These are phyloP conservation scores for Coemansia sp. DNA, from an alignment of 192 early-diverging fungal species.

Conservation along the genomic window DNA sequence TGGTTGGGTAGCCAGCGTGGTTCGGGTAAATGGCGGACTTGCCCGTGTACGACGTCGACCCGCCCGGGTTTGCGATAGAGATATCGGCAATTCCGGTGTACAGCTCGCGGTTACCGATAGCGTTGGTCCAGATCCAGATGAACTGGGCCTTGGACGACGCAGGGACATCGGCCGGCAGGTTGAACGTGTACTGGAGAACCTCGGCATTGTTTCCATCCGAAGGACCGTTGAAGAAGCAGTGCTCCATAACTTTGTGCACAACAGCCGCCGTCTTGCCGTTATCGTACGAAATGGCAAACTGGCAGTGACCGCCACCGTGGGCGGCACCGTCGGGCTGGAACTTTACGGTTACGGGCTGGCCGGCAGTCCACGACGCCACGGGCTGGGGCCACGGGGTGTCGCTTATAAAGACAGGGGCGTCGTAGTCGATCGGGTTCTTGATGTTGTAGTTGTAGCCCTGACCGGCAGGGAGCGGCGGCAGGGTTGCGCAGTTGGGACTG, in stretches of 20 bases:
- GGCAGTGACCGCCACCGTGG: slow-evolving; percentile 59
- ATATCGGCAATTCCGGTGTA: slow-evolving; percentile 39
- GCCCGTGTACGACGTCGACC: slow-evolving; percentile 25
- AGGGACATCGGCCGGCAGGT: slow-evolving; percentile 56
- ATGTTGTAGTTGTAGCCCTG: background rate
- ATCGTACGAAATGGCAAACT: slow-evolving; percentile 56
- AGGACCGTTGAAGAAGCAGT: slow-evolving; percentile 29
- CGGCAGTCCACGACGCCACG: slow-evolving; percentile 41
- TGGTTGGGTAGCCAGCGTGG: slow-evolving; percentile 42
- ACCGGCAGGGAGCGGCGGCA: background rate
- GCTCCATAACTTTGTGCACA: slow-evolving; percentile 48
- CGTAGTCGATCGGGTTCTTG: background rate
- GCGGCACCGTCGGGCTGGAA: slow-evolving; percentile 30
- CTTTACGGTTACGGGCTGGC: slow-evolving; percentile 33
- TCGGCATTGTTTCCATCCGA: slow-evolving; percentile 17
- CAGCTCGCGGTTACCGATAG: slow-evolving; percentile 57
- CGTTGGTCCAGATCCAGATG: slow-evolving; percentile 65
- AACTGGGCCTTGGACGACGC: slow-evolving; percentile 53
- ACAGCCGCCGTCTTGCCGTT: slow-evolving; percentile 56
- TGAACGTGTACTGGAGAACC: slow-evolving; percentile 5
- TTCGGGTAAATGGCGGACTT: slow-evolving; percentile 27
- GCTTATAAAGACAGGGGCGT: background rate
- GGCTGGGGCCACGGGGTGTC: slow-evolving; percentile 2
- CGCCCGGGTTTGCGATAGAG: slow-evolving; percentile 11
- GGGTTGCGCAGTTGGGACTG: background rate